Percentiles rank a stretch among this genome's conserved stretches.
Conservation (phyloP, 352 stramenopile species). For the Phytophthora ramorum region DNA sequence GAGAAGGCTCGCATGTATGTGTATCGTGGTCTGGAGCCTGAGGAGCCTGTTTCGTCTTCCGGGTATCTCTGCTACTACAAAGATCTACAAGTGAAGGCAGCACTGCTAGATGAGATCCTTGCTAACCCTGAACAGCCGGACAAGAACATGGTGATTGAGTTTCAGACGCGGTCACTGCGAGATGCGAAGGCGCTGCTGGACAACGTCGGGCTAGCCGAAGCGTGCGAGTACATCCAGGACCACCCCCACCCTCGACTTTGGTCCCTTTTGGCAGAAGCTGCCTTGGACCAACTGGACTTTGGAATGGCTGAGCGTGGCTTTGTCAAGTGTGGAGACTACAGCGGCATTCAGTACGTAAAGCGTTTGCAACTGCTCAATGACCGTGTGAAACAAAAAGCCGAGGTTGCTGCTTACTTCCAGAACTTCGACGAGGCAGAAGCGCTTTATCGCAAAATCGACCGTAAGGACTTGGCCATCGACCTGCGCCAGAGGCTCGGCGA, state of each 20-base stretch:
- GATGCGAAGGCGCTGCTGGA: conserved; percentile 90
- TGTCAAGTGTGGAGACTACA: conserved; percentile 92
- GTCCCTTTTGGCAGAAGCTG: conserved; percentile 87
- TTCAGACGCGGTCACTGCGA: conserved; percentile 88
- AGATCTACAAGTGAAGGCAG: conserved; percentile 88
- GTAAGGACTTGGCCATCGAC: conserved; percentile 94
- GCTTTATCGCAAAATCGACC: conserved; percentile 94
- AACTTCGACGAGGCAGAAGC: conserved; percentile 93
- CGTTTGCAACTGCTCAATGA: conserved; percentile 88
- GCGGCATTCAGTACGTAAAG: conserved; percentile 94
- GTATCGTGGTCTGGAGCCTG: conserved; percentile 80
- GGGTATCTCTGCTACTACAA: conserved; percentile 92
- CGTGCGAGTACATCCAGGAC: conserved; percentile 86
- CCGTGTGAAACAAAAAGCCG: conserved; percentile 91
- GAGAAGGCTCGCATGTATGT: conserved; percentile 94
- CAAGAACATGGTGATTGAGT: conserved; percentile 85
- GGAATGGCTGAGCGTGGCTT: conserved; percentile 93
- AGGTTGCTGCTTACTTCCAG: conserved; percentile 92
- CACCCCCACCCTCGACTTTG: conserved; percentile 89
- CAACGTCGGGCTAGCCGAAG: conserved; percentile 80
- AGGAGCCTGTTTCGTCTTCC: conserved; percentile 91
- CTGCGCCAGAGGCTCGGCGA: conserved; percentile 91
- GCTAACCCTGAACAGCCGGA: conserved; percentile 80
- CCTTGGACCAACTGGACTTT: conserved; percentile 92
- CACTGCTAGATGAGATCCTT: conserved; percentile 88